Conservation (phyloP, 306 rosid genomes). For the Corylus avellana region DNA sequence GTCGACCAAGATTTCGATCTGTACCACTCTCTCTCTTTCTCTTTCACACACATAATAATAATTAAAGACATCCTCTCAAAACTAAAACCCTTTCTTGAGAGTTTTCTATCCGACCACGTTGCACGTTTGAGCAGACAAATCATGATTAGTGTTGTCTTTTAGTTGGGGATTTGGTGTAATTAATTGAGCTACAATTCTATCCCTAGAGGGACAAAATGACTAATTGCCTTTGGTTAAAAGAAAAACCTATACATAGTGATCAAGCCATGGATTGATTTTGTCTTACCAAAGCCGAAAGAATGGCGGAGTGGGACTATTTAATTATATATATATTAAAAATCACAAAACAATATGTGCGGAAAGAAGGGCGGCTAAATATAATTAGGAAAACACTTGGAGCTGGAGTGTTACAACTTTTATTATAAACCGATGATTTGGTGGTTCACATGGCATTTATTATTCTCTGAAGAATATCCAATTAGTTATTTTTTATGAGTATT, state of each 20-base stretch:
- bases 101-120: slow-evolving; percentile 21
- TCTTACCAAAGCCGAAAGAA: background rate
- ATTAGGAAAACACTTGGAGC: too few relatives aligned
- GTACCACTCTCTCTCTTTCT: background rate
- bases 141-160: slow-evolving; percentile 30
- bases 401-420: too few relatives aligned
- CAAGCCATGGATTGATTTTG: background rate
- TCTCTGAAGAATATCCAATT: too few relatives aligned
- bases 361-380: too few relatives aligned
- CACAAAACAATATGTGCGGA: too few relatives aligned
- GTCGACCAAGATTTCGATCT: background rate
- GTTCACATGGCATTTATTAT: too few relatives aligned
- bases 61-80: slow-evolving; percentile 18
- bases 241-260: slow-evolving; percentile 3
- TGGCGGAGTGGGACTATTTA: background rate
- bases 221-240: slow-evolving; percentile 6
- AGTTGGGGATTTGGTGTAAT: slow-evolving; percentile 10
- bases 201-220: slow-evolving; percentile 3
- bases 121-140: slow-evolving; percentile 36
- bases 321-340: too few relatives aligned
- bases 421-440: too few relatives aligned
- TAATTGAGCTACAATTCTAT: background rate
- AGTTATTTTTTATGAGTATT: too few relatives aligned
- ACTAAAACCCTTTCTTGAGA: background rate
- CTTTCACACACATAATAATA: background rate